Evolutionary conservation across 2,329 filamentous ascomycete genomes (phyloP).

Genomic region (Pseudocercospora macadamiae): DNA sequence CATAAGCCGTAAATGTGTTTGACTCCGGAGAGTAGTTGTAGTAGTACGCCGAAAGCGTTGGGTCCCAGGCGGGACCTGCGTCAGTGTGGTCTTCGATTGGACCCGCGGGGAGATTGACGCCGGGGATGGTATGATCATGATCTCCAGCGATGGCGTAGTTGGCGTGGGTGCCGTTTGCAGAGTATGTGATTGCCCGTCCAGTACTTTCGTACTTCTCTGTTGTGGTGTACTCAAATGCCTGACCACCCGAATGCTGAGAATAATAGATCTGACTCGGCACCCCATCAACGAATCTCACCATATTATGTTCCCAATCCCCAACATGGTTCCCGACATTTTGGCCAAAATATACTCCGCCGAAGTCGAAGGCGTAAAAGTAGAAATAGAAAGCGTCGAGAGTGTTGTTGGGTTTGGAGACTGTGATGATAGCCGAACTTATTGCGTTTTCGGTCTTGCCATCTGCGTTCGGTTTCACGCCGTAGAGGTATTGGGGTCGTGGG

Average conservation of each 20-base stretch:
- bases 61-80: constrained; percentile 63
- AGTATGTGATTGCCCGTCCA: constrained; percentile 59
- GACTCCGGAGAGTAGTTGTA: constrained; percentile 55
- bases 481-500: constrained; percentile 46
- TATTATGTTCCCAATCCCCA: constrained; percentile 65
- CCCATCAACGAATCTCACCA: constrained; percentile 65
- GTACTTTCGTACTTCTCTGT: constrained; percentile 52
- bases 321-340: constrained; percentile 57
- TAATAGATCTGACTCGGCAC: constrained; percentile 62
- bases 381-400: constrained; percentile 65
- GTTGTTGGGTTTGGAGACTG: constrained; percentile 58
- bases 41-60: constrained; percentile 57
- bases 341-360: constrained; percentile 47
- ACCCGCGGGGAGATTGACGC: constrained; percentile 58
- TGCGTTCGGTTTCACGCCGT: constrained; percentile 57
- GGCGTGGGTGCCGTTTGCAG: constrained; percentile 65
- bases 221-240: constrained; percentile 63
- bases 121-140: constrained; percentile 67
- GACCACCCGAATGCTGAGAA: constrained; percentile 63
- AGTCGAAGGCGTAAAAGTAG: constrained; percentile 61
- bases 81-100: constrained; percentile 60
- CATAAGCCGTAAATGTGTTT: constrained; percentile 52
- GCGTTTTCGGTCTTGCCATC: constrained; percentile 56
- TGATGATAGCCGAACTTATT: constrained; percentile 57
- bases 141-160: constrained; percentile 63